phyloP scores from a whole-genome alignment of 176 grass and related monocot genomes.

The Microstegium vimineum region DNA sequence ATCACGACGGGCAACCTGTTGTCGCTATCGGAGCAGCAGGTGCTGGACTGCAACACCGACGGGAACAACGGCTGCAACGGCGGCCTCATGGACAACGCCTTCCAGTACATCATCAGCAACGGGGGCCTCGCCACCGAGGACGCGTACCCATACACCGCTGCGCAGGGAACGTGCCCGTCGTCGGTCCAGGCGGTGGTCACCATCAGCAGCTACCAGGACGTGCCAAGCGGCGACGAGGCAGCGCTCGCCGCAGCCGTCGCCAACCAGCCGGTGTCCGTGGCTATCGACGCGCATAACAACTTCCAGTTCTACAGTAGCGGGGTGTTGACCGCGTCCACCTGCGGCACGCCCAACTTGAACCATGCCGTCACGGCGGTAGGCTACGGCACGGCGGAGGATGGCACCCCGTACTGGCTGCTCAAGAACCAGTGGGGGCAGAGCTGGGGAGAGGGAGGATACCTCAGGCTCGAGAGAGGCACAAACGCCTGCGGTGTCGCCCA shows the following conservation, averaged over 20 bases:
- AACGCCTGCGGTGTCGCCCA: background rate
- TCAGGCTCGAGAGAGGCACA: background rate
- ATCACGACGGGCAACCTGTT: background rate
- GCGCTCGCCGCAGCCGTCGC: background rate
- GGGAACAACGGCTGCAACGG: conserved; percentile 1
- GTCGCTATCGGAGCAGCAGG: conserved; percentile 18
- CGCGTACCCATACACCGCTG: background rate
- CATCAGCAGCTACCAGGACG: background rate
- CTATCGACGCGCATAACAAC: background rate
- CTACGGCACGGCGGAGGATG: background rate
- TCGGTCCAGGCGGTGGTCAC: too few species aligned
- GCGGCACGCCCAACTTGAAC: background rate
- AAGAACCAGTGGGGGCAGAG: background rate
- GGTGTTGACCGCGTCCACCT: background rate
- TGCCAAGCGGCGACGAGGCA: background rate
- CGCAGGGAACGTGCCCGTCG: background rate
- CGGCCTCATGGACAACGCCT: conserved; percentile 7
- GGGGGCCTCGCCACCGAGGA: background rate
- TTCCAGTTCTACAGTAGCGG: background rate
- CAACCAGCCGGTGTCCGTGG: background rate
- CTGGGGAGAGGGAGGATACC: background rate
- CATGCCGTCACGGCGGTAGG: background rate
- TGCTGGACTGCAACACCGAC: conserved; percentile 7
- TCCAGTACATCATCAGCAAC: background rate
- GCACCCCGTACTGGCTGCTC: background rate